A percentile compares a stretch with the other conserved stretches of the same genome.
Evolutionary conservation across 192 early-diverging fungal genomes (phyloP).

Genomic region (Entomortierella beljakovae): DNA sequence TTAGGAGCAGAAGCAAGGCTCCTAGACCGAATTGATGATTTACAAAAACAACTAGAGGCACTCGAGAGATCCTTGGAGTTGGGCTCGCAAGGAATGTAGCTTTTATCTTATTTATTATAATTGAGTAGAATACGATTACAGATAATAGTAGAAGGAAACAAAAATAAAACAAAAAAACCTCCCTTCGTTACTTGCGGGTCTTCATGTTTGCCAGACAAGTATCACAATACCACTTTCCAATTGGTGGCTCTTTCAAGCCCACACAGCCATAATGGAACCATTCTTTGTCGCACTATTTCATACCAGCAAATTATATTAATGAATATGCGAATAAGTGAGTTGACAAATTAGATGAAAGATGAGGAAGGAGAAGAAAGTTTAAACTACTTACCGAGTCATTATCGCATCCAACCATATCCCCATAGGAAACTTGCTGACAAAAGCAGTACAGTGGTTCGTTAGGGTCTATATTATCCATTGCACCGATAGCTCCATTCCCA

Average conservation of each 20-base stretch:
- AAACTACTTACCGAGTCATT: slow-evolving; percentile 68
- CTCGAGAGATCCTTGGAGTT: slow-evolving; percentile 23
- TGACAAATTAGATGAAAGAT: too few species aligned
- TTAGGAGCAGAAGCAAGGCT: slow-evolving; percentile 28
- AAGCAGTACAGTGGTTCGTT: slow-evolving; percentile 98
- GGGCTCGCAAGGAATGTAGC: slow-evolving; percentile 4
- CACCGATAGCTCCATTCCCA: slow-evolving; percentile 42
- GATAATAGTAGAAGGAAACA: not conserved
- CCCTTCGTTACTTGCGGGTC: slow-evolving; percentile 51
- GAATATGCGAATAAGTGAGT: too few species aligned
- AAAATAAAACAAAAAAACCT: not conserved
- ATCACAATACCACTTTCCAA: slow-evolving; percentile 96
- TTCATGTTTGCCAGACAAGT: slow-evolving; percentile 77
- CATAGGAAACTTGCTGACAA: slow-evolving; percentile 94
- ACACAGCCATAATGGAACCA: slow-evolving; percentile 99
- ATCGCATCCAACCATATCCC: slow-evolving; percentile 97
- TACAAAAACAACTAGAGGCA: slow-evolving; percentile 35
- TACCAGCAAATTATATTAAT: not conserved
- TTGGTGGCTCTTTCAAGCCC: slow-evolving; percentile 84
- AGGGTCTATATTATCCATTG: slow-evolving; percentile 91
- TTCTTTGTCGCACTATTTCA: slow-evolving; percentile 89
- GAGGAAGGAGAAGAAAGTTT: too few species aligned
- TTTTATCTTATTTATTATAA: not conserved
- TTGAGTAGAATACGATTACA: too few species aligned
- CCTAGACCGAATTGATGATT: slow-evolving; percentile 34